phyloP scores from a whole-genome alignment of 352 stramenopile species.

The Phytophthora quininea region DNA sequence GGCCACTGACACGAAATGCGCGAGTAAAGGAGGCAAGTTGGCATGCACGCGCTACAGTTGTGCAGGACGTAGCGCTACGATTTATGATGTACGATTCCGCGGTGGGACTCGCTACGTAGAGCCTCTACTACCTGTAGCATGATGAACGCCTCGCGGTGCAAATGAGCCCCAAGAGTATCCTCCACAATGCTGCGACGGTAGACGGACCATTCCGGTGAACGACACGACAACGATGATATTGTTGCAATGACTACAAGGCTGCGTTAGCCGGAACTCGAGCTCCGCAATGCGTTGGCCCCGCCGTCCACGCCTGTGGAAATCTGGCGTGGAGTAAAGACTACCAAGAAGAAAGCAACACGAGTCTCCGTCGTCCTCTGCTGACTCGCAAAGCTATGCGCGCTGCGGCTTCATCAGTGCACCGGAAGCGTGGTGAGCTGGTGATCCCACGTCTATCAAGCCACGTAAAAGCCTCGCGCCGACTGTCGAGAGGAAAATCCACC shows the following conservation, averaged over 20 bases:
- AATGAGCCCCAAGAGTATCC: not conserved
- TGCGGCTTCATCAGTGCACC: not conserved
- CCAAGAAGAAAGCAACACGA: too few relatives aligned
- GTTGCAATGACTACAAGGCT: not conserved
- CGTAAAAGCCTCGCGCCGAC: slow-evolving; percentile 2
- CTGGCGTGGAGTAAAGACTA: too few relatives aligned
- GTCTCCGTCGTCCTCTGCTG: too few relatives aligned
- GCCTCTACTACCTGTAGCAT: too few relatives aligned
- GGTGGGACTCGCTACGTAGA: too few relatives aligned
- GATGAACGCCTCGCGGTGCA: not conserved
- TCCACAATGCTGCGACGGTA: slow-evolving; percentile 1
- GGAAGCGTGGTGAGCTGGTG: not conserved
- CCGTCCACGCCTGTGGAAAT: too few relatives aligned
- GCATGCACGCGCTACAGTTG: too few relatives aligned
- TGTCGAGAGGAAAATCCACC: not conserved
- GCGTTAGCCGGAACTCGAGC: too few relatives aligned
- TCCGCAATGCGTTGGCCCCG: too few relatives aligned
- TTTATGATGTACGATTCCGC: too few relatives aligned
- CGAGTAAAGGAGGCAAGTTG: too few relatives aligned
- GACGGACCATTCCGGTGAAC: slow-evolving; percentile 2
- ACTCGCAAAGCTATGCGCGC: not conserved
- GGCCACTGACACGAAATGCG: too few relatives aligned
- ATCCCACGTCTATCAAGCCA: slow-evolving; percentile 2
- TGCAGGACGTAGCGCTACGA: not conserved
- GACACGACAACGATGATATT: not conserved